Percentiles rank a stretch among this genome's conserved stretches.
Evolutionary conservation across 768 basidiomycete genomes (phyloP).

Genomic region (Neoboletus brunneissimus): DNA sequence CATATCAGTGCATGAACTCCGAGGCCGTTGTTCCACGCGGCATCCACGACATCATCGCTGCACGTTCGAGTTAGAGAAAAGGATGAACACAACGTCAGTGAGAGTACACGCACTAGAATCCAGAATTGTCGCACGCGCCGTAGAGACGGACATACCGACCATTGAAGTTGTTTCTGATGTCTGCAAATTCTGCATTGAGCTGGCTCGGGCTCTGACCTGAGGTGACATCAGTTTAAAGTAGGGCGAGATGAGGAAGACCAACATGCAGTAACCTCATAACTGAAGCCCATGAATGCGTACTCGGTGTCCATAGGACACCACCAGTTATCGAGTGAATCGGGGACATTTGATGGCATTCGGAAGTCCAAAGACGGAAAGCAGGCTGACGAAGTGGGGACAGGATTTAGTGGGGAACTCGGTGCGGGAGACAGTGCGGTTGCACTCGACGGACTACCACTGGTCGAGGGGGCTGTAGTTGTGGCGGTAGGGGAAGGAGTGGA

Average conservation of each 20-base stretch:
- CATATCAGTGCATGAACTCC: slow-evolving; percentile 75
- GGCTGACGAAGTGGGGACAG: not conserved
- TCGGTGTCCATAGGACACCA: slow-evolving; percentile 66
- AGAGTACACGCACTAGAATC: slow-evolving; percentile 35
- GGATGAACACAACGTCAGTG: not conserved
- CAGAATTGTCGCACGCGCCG: slow-evolving; percentile 38
- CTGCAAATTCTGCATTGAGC: slow-evolving; percentile 53
- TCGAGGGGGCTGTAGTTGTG: not conserved
- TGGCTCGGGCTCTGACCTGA: slow-evolving; percentile 56
- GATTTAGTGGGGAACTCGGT: not conserved
- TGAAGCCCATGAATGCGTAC: slow-evolving; percentile 76
- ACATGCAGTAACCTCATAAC: slow-evolving; percentile 72
- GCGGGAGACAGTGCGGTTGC: not conserved
- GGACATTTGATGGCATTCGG: slow-evolving; percentile 50
- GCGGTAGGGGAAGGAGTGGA: not conserved
- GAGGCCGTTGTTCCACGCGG: slow-evolving; percentile 64
- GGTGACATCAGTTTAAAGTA: not conserved
- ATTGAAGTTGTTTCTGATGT: slow-evolving; percentile 57
- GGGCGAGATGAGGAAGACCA: slow-evolving; percentile 17
- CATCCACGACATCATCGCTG: slow-evolving; percentile 60
- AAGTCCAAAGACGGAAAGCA: slow-evolving; percentile 47
- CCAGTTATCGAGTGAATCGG: slow-evolving; percentile 48
- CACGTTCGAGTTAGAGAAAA: slow-evolving; percentile 16
- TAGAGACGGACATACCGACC: slow-evolving; percentile 63
- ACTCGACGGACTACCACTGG: not conserved